phyloP scores from a whole-genome alignment of 148 eudicot species.

The Polygonum maritimum region DNA sequence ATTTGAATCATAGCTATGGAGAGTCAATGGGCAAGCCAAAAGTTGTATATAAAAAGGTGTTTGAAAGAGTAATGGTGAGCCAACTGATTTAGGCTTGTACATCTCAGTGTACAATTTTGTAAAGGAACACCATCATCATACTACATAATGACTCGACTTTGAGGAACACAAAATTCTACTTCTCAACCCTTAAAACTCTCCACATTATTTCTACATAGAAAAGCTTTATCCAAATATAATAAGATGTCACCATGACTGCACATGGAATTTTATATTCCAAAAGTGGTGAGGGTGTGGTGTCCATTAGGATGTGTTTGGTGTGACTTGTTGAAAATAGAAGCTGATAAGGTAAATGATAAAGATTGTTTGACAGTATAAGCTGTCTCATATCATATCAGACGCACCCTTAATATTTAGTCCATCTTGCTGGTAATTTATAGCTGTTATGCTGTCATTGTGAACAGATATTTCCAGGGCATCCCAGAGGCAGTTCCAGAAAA shows the following conservation, averaged over 20 bases:
- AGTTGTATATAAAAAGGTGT: not conserved
- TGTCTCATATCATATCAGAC: not conserved
- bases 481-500: conserved; percentile 28
- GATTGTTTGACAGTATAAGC: not conserved
- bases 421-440: not conserved
- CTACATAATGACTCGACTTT: too few species aligned
- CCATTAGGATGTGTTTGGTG: not conserved
- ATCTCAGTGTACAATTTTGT: not conserved
- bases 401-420: not conserved
- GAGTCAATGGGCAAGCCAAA: not conserved
- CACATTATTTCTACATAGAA: not conserved
- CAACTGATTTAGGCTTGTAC: not conserved
- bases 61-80: not conserved
- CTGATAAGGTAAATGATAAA: too few species aligned
- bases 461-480: conserved; percentile 46
- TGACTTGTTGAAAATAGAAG: not conserved
- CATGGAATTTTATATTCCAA: not conserved
- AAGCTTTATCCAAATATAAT: not conserved
- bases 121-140: not conserved
- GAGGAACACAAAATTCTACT: not conserved
- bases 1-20: not conserved
- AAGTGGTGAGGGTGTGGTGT: not conserved
- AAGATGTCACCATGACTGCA: not conserved
- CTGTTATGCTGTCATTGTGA: not conserved
- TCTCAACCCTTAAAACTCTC: not conserved